These are phyloP conservation scores for Geoglossum cookeanum DNA, from an alignment of 2,329 filamentous ascomycete genomes.

Conservation along the genomic window DNA sequence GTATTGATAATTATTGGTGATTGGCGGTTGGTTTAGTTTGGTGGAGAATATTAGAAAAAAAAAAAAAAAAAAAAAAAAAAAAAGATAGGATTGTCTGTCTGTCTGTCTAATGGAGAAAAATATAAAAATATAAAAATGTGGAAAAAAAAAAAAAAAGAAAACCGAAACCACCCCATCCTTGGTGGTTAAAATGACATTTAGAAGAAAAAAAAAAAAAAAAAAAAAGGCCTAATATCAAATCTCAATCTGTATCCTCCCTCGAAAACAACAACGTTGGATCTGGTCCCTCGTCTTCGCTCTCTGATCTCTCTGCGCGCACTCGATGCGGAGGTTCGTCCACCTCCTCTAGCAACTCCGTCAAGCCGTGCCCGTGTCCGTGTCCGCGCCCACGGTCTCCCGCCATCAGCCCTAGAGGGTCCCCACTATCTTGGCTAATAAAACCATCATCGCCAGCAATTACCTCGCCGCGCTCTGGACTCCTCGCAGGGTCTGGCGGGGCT, in stretches of 20 bases:
- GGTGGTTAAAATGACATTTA: too few relatives aligned
- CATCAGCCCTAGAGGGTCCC: background rate
- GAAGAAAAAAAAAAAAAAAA: too few relatives aligned
- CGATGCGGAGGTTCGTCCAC: background rate
- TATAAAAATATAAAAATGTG: too few relatives aligned
- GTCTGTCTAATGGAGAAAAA: too few relatives aligned
- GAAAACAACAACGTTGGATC: constrained; percentile 25
- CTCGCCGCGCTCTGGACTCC: background rate
- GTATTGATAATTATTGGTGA: too few relatives aligned
- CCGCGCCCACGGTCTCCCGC: background rate
- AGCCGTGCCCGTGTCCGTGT: background rate
- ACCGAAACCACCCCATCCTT: too few relatives aligned
- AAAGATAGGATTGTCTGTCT: too few relatives aligned
- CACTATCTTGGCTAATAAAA: background rate
- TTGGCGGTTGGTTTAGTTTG: too few relatives aligned
- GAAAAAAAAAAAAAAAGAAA: too few relatives aligned
- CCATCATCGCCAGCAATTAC: background rate
- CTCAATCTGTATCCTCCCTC: background rate
- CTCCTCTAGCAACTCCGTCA: background rate
- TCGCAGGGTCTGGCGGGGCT: background rate
- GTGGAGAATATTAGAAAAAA: too few relatives aligned
- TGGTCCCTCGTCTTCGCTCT: constrained; percentile 24
- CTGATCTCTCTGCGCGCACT: constrained; percentile 14
- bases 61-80: too few relatives aligned
- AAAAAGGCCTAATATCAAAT: too few relatives aligned